Base-by-base conservation (phyloP, 129 eudicot species). In the Sambucus nigra region DNA sequence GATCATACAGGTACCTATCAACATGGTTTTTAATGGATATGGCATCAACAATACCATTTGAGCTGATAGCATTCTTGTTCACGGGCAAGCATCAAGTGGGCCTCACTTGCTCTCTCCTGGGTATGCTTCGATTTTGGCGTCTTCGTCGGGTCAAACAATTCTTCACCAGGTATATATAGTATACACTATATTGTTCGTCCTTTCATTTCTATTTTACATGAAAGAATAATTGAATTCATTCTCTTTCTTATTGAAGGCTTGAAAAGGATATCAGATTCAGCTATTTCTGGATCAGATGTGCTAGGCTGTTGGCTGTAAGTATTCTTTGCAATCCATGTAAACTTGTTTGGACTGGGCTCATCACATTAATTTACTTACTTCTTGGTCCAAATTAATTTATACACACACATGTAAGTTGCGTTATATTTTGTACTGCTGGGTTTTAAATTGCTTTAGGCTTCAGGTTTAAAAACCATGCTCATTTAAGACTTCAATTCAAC, bases 1-100 rank as follows among this genome's bases (percentile, higher is more conserved):
- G n/a, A n/a, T n/a, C 0, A 18, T 67, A 38, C 31, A 89, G 98
- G 88, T 91, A 91, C 49, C 32, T 91, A 5, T 81, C 94, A 20
- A 79, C 98, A 67, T 85, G 98, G 95, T 85, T 91, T 62, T 61
- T 85, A 40, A 81, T 91, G 94, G 98, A 91, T 57, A 64, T 91
- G 80, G 95, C 94, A 5, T 91, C 98, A 17, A 91, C 98, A 49
- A 25, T 85, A 39, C 98, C 98, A 7, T 83, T 81, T 39, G 91
- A 85, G 57, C 25, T 83, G 32, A 5, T 82, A 15, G 81, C 75
- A 0, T 75, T 59, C 55, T 32, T 75, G 39, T 53, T 85, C 51
- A 70, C 95, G 12, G 94, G 94, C 45, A 69, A 73, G 64, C 87
- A 75, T 65, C 69, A 74, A 40, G 49, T 72, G 23, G 63, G 74